Percentiles rank a stretch among this genome's conserved stretches.
These are phyloP conservation scores for Chlamydomonas asymmetrica DNA, from an alignment of 139 green algal species.

Conservation along the genomic window DNA sequence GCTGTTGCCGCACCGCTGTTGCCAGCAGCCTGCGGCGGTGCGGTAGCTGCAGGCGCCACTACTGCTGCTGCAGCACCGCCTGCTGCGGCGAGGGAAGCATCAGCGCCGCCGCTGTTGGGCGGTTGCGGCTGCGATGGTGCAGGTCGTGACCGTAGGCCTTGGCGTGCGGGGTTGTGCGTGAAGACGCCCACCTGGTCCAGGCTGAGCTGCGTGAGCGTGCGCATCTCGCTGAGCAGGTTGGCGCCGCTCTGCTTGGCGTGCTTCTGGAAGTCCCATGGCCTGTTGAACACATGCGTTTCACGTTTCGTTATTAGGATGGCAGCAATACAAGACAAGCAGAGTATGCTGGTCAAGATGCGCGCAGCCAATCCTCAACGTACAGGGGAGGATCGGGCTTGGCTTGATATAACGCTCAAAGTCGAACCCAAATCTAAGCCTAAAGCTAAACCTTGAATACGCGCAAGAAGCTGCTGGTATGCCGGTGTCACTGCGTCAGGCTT, in stretches of 20 bases:
- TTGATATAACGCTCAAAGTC: too few species aligned
- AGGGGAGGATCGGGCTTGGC: too few species aligned
- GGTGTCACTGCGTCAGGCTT: neutral
- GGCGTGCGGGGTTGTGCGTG: slow-evolving; percentile 28
- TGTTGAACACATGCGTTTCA: neutral
- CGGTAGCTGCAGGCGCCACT: too few species aligned
- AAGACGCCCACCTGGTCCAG: slow-evolving; percentile 54
- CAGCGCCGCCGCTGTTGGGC: neutral
- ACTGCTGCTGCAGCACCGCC: neutral
- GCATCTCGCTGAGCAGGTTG: slow-evolving; percentile 70
- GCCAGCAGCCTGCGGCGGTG: too few species aligned
- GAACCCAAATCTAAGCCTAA: too few species aligned
- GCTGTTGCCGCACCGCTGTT: too few species aligned
- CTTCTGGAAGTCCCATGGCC: slow-evolving; percentile 79
- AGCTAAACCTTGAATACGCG: too few species aligned
- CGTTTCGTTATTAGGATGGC: neutral
- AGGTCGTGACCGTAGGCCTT: neutral
- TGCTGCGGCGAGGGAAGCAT: neutral
- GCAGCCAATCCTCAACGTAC: too few species aligned
- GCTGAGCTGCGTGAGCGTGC: slow-evolving; percentile 36
- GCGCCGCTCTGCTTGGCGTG: slow-evolving; percentile 63
- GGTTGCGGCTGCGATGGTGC: neutral
- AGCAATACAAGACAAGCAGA: neutral
- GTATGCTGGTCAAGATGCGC: too few species aligned
- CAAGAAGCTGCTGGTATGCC: too few species aligned